Evolutionary conservation across 2,329 filamentous ascomycete genomes (phyloP).

Genomic region (Aquanectria penicillioides): DNA sequence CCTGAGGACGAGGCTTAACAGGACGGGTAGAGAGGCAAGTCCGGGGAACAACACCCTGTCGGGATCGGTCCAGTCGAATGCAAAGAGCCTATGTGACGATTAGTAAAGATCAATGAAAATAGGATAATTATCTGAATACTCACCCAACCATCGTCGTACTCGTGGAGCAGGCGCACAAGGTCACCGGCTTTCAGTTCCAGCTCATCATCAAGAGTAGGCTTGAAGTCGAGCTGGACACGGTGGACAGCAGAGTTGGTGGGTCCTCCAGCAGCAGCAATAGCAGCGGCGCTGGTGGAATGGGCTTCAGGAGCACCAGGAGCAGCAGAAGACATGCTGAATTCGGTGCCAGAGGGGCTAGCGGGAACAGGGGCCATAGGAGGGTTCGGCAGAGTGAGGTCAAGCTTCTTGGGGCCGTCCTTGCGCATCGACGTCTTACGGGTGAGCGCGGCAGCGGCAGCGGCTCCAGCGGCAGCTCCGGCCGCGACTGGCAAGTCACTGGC

Average conservation of each 20-base stretch:
- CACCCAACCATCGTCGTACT: constrained; percentile 99
- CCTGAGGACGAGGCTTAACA: constrained; percentile 80
- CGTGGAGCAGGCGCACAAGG: constrained; percentile 88
- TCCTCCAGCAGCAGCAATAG: constrained; percentile 70
- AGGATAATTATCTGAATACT: constrained; percentile 49
- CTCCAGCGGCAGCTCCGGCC: constrained; percentile 29
- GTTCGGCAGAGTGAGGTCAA: constrained; percentile 63
- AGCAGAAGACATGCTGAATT: constrained; percentile 68
- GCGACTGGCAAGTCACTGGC: constrained; percentile 51
- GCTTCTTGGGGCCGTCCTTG: constrained; percentile 59
- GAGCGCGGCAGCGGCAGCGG: constrained; percentile 46
- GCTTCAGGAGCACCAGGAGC: constrained; percentile 53
- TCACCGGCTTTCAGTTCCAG: constrained; percentile 83
- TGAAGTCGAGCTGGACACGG: constrained; percentile 94
- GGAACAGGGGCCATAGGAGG: constrained; percentile 51
- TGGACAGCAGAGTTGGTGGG: constrained; percentile 75
- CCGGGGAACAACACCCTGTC: constrained; percentile 92
- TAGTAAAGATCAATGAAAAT: constrained; percentile 33
- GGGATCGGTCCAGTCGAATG: constrained; percentile 86
- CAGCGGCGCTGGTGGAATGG: constrained; percentile 63
- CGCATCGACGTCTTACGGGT: constrained; percentile 67
- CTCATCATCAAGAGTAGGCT: constrained; percentile 92
- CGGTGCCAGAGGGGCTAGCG: constrained; percentile 70
- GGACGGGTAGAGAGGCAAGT: constrained; percentile 93
- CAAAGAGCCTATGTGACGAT: constrained; percentile 77